A percentile compares a stretch with the other conserved stretches of the same genome.
These are phyloP conservation scores for Jacaranda copaia DNA, from an alignment of 257 asterid species.

Conservation along the genomic window DNA sequence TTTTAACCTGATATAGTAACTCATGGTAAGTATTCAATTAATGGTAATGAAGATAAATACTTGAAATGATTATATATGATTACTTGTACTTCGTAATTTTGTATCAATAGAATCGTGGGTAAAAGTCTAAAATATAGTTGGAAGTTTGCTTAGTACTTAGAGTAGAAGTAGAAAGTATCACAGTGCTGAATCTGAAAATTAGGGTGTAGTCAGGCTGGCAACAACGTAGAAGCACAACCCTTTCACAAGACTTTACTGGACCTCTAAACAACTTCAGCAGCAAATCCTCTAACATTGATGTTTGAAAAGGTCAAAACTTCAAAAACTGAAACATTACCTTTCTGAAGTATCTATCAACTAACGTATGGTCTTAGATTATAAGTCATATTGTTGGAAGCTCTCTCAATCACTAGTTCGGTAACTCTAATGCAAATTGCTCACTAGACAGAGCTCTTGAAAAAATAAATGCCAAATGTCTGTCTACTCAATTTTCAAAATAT, in stretches of 20 bases:
- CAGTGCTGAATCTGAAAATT: not conserved
- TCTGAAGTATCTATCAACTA: not conserved
- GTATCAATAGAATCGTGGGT: not conserved
- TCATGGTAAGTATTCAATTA: not conserved
- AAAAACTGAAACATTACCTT: not conserved
- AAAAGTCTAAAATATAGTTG: not conserved
- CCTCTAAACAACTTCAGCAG: constrained; percentile 12
- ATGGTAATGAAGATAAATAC: not conserved
- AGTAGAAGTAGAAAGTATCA: constrained; percentile 8
- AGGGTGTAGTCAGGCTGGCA: not conserved
- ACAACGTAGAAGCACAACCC: not conserved
- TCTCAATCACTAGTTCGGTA: not conserved
- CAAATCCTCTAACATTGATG: not conserved
- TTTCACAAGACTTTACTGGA: not conserved
- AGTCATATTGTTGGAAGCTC: not conserved
- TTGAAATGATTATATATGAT: not conserved
- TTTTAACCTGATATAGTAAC: not conserved
- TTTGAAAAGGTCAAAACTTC: not conserved
- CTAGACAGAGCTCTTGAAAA: not conserved
- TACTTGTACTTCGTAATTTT: not conserved
- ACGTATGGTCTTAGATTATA: not conserved
- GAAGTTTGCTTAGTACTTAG: not conserved
- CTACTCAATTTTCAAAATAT: not conserved
- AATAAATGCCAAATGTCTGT: not conserved
- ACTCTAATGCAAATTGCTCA: not conserved